Conservation (phyloP, 768 basidiomycete genomes). For the Neoboletus magnificus region DNA sequence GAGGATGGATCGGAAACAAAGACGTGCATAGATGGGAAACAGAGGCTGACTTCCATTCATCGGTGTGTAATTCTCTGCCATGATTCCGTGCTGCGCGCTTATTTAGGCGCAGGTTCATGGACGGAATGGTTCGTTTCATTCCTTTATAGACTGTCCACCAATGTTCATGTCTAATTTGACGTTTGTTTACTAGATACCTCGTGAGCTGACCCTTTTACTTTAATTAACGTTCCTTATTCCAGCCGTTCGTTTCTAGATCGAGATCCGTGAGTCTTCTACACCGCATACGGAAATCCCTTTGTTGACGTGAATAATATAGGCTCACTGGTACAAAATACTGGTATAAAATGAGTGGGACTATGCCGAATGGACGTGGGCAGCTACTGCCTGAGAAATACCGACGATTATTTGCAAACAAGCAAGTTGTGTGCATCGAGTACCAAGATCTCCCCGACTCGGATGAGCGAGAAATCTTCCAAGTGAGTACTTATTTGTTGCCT, state of each 20-base stretch:
- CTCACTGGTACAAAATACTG: slow-evolving; percentile 45
- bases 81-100: background rate
- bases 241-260: slow-evolving; percentile 28
- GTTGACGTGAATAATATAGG: slow-evolving; percentile 10
- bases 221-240: background rate
- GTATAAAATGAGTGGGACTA: slow-evolving; percentile 36
- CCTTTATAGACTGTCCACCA: background rate
- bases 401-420: slow-evolving; percentile 65
- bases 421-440: slow-evolving; percentile 81
- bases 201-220: slow-evolving; percentile 33
- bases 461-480: slow-evolving; percentile 74
- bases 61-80: slow-evolving; percentile 40
- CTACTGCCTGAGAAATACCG: slow-evolving; percentile 54
- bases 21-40: slow-evolving; percentile 80
- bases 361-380: slow-evolving; percentile 21
- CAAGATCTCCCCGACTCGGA: slow-evolving; percentile 51
- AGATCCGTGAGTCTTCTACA: slow-evolving; percentile 41
- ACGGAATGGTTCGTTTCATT: slow-evolving; percentile 53
- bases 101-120: slow-evolving; percentile 51
- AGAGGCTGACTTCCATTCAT: slow-evolving; percentile 71
- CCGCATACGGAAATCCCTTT: no score
- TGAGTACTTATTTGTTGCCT: slow-evolving; percentile 23
- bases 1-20: slow-evolving; percentile 66
- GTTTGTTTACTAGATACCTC: slow-evolving; percentile 45
- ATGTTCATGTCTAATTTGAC: slow-evolving; percentile 2